Base-by-base conservation (phyloP, 78 protist genomes). In the Guillardia theta region DNA sequence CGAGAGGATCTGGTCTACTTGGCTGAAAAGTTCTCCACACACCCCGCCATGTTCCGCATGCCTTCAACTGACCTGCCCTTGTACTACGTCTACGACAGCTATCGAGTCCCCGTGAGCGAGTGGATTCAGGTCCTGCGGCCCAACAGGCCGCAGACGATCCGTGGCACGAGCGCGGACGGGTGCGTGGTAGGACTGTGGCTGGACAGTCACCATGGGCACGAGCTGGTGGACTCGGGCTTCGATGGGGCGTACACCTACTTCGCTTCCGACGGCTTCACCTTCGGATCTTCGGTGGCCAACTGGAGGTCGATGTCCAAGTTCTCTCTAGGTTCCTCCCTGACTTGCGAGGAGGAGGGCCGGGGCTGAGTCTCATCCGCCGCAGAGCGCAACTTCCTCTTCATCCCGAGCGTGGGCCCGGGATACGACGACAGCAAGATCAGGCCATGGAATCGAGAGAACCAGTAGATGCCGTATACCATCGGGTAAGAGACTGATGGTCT, bases 201-300 rank as follows among this genome's bases (percentile, higher is more conserved):
- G 41, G 83, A 70, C 33, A 43, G 45, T 12, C 9, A 70, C 83
- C 46, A 24, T 22, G 83, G 83, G 46, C 46, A 70, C 9, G 45
- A 70, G 83, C 36, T 24, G 33, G 27, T 36, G 33, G 36, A 24
- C 83, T 12, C 83, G 10, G 93, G 93, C 46, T 95, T 95, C 70
- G 96, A 95, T 33, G 96, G 96, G 50, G 27, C 50, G n/a, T 95
- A 95, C 88, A 95, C 95, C 18, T 95, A 95, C 90, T 95, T 95
- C 93, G 96, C 95, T 36, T 12, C 83, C 9, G 83, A 70, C 41
- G 83, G 83, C 27, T 70, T 70, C 41, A 22, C 83, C 46, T 70
- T 33, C 22, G 83, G 83, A 0, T 33, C 45, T 22, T 36, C 83
- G 45, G 22, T 43, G 41, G 83, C 43, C 36, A 95, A 95, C 64